phyloP scores from a whole-genome alignment of 2,329 filamentous ascomycete species.

The Colletotrichum navitas region DNA sequence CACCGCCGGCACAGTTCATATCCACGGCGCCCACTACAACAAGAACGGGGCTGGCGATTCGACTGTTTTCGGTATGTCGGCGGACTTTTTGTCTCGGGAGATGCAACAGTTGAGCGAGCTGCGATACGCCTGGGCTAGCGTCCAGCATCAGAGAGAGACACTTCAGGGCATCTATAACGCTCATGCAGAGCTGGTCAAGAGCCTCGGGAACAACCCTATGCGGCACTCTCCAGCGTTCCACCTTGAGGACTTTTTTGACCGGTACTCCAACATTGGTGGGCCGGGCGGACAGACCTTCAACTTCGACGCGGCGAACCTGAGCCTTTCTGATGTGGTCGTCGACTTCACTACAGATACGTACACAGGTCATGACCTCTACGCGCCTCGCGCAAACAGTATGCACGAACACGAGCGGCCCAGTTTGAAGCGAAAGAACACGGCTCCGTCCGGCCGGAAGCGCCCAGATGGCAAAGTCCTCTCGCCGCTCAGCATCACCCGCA shows the following conservation, averaged over 20 bases:
- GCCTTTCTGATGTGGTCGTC: conserved; percentile 74
- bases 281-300: conserved; percentile 69
- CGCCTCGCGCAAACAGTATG: conserved; percentile 52
- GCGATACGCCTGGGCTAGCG: conserved; percentile 79
- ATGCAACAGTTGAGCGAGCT: conserved; percentile 85
- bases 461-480: conserved; percentile 55
- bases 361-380: conserved; percentile 62
- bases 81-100: conserved; percentile 80
- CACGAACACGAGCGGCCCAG: conserved; percentile 53
- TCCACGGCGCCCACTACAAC: conserved; percentile 86
- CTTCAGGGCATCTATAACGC: conserved; percentile 82
- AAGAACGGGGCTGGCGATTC: conserved; percentile 65
- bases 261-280: conserved; percentile 73
- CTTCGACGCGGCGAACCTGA: conserved; percentile 82
- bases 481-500: conserved; percentile 50
- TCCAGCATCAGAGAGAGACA: conserved; percentile 84
- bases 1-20: conserved; percentile 88
- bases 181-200: conserved; percentile 85
- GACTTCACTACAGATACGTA: conserved; percentile 72
- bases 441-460: conserved; percentile 54
- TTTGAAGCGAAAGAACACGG: conserved; percentile 64
- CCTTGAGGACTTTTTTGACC: conserved; percentile 88
- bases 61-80: conserved; percentile 72
- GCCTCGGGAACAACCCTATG: conserved; percentile 75
- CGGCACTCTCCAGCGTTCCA: conserved; percentile 84